Evolutionary conservation across 805 yeast genomes (phyloP).

Genomic region (Kodamaea fukazawae): DNA sequence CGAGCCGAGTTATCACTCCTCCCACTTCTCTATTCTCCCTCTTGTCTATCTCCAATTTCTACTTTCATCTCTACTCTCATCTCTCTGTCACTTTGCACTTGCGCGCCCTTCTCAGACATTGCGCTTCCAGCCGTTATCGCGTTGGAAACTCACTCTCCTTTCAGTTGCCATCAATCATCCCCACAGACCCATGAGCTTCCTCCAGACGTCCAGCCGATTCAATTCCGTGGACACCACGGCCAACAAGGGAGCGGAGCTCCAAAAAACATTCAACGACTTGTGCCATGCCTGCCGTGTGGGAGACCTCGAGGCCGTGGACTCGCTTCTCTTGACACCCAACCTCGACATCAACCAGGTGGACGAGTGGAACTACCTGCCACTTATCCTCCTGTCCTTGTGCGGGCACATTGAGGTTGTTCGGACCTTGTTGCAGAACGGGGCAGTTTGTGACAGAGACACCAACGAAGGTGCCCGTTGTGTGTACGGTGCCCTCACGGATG

Average conservation of each 20-base stretch:
- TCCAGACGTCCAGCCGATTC: no score
- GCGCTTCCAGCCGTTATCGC: no score
- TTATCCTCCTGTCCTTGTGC: constrained; percentile 69
- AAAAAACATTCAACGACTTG: constrained; percentile 41
- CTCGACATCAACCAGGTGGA: constrained; percentile 52
- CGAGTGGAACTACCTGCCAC: constrained; percentile 72
- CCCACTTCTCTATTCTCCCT: no score
- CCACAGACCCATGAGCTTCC: no score
- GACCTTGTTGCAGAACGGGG: constrained; percentile 59
- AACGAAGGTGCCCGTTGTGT: constrained; percentile 74
- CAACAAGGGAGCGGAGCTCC: constrained; percentile 2
- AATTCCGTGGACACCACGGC: neutral
- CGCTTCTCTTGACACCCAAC: constrained; percentile 44
- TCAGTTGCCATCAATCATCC: no score
- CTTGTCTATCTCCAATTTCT: no score
- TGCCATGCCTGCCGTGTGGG: constrained; percentile 70
- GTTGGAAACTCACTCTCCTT: no score
- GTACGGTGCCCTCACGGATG: constrained; percentile 73
- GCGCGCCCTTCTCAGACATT: no score
- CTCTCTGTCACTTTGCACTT: no score
- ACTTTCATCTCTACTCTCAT: no score
- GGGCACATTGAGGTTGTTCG: constrained; percentile 69
- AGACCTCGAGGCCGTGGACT: constrained; percentile 61
- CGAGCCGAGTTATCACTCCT: no score
- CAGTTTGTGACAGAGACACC: constrained; percentile 77